Evolutionary conservation across 352 stramenopile genomes (phyloP), one percentile per base, ranked within the genome.

Genomic region (Plasmopara muralis): DNA sequence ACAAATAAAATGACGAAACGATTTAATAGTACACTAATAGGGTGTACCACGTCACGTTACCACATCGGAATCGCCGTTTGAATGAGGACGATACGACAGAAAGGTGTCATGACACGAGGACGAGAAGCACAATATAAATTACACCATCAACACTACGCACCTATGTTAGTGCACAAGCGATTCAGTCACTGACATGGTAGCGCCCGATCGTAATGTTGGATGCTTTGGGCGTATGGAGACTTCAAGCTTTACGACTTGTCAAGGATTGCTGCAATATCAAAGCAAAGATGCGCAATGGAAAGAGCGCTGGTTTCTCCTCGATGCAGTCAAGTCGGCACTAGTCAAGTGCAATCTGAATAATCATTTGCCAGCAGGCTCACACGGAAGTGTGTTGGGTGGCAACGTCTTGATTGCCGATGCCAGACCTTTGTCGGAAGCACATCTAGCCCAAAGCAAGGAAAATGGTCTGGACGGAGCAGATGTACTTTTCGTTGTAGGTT

Each of bases 271-370:
- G 15, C 50, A 68, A 52, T 88, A 88, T 38, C 50, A 73, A 41
- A 59, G 68, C 51, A 82, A 74, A 51, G 38, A 53, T 28, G 66
- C 57, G 15, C 43, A 52, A 14, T 82, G 72, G 71, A 88, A 88
- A 50, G 74, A 85, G 50, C 72, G 77, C 5, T 88, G 77, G 74
- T 90, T 88, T 61, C 50, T 80, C 8, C 57, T 90, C 15, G 71
- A 90, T 51, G 54, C 47, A 9, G 30, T 63, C 13, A 66, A 67
- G 9, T 50, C 54, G 6, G 62, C 64, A n/a, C 47, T 88, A 5
- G 39, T 83, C 29, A 87, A 87, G 38, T 87, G 75, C 45, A 59
- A 57, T 20, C 39, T 46, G 5, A 57, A 53, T 2, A 74, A 28
- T 14, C 68, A 66, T 14, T 55, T 69, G 28, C 65, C 62, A 5